Evolutionary conservation across 306 rosid genomes (phyloP).

Genomic region (Cicer bijugum): DNA sequence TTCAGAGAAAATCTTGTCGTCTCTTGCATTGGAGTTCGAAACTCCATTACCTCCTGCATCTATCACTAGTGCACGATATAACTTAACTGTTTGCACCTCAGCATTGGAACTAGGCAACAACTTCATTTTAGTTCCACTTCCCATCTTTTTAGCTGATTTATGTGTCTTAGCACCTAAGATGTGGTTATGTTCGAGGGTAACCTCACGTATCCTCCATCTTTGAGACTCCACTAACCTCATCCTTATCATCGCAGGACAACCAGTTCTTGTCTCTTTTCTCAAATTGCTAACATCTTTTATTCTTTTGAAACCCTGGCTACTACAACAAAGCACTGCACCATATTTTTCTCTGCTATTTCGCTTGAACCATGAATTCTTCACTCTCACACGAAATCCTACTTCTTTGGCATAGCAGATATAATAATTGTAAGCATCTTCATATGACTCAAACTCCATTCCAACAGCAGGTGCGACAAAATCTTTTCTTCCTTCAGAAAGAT

Average conservation of each 20-base stretch:
- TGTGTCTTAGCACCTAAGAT: slow-evolving; percentile 66
- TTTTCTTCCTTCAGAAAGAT: slow-evolving; percentile 59
- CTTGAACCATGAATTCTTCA: slow-evolving; percentile 96
- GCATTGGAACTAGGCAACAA: slow-evolving; percentile 59
- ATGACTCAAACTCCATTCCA: slow-evolving; percentile 95
- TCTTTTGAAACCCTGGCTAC: slow-evolving; percentile 98
- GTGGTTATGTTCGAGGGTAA: slow-evolving; percentile 86
- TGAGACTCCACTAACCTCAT: slow-evolving; percentile 83
- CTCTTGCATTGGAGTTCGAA: slow-evolving; percentile 52
- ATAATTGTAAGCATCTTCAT: slow-evolving; percentile 92
- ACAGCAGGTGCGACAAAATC: slow-evolving; percentile 83
- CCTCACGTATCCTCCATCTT: slow-evolving; percentile 94
- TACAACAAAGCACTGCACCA: slow-evolving; percentile 96
- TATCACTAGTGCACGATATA: slow-evolving; percentile 90
- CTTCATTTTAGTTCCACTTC: slow-evolving; percentile 65
- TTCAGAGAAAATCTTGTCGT: slow-evolving; percentile 47
- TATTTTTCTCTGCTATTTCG: slow-evolving; percentile 92
- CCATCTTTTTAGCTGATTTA: slow-evolving; percentile 69
- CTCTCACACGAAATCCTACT: slow-evolving; percentile 89
- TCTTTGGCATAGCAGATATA: slow-evolving; percentile 92
- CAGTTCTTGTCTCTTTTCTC: slow-evolving; percentile 94
- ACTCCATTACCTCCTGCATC: slow-evolving; percentile 69
- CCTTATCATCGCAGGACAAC: slow-evolving; percentile 98
- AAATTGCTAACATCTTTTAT: slow-evolving; percentile 80
- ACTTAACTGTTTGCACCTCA: slow-evolving; percentile 69